A percentile compares a stretch with the other conserved stretches of the same genome.
Conservation (phyloP, 768 basidiomycete genomes). For the Lanmaoa rubissima region DNA sequence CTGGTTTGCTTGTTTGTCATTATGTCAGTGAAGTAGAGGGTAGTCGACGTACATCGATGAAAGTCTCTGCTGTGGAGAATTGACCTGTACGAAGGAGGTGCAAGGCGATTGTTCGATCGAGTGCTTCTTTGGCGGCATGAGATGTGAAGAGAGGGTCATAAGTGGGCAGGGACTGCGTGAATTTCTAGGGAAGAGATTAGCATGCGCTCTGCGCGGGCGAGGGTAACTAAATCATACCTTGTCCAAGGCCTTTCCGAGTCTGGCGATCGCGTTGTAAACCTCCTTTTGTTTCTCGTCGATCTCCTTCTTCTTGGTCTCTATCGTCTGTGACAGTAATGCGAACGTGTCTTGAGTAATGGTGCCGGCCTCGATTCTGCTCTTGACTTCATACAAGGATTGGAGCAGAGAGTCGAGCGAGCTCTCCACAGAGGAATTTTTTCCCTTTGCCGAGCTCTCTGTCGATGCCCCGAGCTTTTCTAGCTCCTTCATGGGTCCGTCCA, state of each 20-base stretch:
- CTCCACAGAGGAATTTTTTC: conserved; percentile 51
- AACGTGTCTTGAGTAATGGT: conserved; percentile 49
- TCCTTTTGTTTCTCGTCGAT: conserved; percentile 89
- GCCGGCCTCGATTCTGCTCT: conserved; percentile 49
- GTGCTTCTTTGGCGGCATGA: conserved; percentile 51
- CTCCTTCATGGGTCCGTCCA: conserved; percentile 79
- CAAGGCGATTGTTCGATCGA: conserved; percentile 68
- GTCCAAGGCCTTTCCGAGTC: conserved; percentile 84
- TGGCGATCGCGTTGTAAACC: conserved; percentile 71
- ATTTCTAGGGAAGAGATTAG: conserved; percentile 45
- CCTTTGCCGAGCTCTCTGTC: conserved; percentile 45
- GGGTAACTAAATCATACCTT: conserved; percentile 56
- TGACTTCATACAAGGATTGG: conserved; percentile 53
- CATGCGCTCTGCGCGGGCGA: neutral
- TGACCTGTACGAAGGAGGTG: conserved; percentile 83
- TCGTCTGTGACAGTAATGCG: conserved; percentile 48
- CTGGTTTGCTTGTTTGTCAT: conserved; percentile 33
- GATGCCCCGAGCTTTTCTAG: conserved; percentile 73
- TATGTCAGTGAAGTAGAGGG: conserved; percentile 1
- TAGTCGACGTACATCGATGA: conserved; percentile 55
- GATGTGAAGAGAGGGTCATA: conserved; percentile 69
- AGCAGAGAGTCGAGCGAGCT: conserved; percentile 68
- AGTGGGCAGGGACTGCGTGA: conserved; percentile 57
- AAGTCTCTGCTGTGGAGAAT: conserved; percentile 72
- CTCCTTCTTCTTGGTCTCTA: conserved; percentile 77